These are phyloP conservation scores for Eleusine coracana DNA, from an alignment of 176 grass and related monocot species.

Conservation along the genomic window DNA sequence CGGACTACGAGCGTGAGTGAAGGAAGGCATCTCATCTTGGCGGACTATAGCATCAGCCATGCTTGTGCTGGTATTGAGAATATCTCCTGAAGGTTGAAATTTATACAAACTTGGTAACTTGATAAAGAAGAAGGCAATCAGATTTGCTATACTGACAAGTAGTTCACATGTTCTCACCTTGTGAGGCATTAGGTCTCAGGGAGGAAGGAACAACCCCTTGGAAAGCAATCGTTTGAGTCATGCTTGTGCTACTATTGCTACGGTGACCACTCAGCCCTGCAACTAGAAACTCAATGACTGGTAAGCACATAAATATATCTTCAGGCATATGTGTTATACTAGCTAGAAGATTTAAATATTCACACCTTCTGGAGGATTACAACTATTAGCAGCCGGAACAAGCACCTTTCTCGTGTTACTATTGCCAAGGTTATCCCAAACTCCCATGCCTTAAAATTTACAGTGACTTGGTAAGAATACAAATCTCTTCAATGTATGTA, in stretches of 20 bases:
- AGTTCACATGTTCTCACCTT: neutral
- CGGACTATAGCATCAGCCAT: neutral
- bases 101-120: neutral
- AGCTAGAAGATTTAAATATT: too few relatives aligned
- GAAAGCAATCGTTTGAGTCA: neutral
- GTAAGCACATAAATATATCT: too few relatives aligned
- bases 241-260: neutral
- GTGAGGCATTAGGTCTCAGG: neutral
- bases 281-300: neutral
- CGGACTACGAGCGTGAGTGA: neutral
- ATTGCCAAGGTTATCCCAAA: neutral
- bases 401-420: neutral
- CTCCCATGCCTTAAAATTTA: conserved; percentile 47
- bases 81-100: neutral
- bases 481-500: neutral
- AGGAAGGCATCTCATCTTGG: neutral
- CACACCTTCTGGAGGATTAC: too few relatives aligned
- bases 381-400: too few relatives aligned
- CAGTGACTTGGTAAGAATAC: conserved; percentile 42
- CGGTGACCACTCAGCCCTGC: neutral
- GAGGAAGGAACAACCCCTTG: neutral
- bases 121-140: neutral
- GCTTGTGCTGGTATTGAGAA: neutral
- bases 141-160: neutral
- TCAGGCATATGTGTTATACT: too few relatives aligned